Evolutionary conservation across 2,329 filamentous ascomycete species (phyloP).

Genomic region (Pyricularia pennisetigena): DNA sequence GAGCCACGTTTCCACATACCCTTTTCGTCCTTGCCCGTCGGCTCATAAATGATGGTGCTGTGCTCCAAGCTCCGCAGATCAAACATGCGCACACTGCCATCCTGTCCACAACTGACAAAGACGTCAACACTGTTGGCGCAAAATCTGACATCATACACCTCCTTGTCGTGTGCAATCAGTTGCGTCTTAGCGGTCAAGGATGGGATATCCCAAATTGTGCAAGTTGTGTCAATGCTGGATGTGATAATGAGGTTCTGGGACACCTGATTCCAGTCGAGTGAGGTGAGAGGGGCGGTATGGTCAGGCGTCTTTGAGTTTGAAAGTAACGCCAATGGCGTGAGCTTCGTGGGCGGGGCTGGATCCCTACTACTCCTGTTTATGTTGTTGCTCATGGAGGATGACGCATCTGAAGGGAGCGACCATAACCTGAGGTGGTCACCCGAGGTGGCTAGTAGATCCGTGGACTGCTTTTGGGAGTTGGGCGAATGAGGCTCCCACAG

Average conservation of each 20-base stretch:
- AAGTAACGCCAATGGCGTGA: constrained; percentile 83
- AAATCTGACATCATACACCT: constrained; percentile 97
- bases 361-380: constrained; percentile 51
- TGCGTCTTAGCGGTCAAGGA: constrained; percentile 97
- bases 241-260: constrained; percentile 97
- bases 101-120: constrained; percentile 94
- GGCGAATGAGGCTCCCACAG: constrained; percentile 76
- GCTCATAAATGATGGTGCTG: constrained; percentile 98
- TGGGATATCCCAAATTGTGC: constrained; percentile 98
- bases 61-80: constrained; percentile 93
- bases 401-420: constrained; percentile 70
- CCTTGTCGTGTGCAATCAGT: constrained; percentile 96
- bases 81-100: constrained; percentile 98
- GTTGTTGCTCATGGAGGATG: constrained; percentile 54
- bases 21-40: constrained; percentile 73
- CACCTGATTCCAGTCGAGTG: constrained; percentile 95
- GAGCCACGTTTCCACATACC: constrained; percentile 34
- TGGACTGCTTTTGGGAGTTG: constrained; percentile 88
- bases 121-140: constrained; percentile 98
- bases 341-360: constrained; percentile 54
- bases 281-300: constrained; percentile 92
- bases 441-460: constrained; percentile 87
- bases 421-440: constrained; percentile 89
- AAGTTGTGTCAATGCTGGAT: constrained; percentile 96
- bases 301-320: constrained; percentile 98